Evolutionary conservation across 768 basidiomycete genomes (phyloP).

Genomic region (Hygrophorus pudorinus): DNA sequence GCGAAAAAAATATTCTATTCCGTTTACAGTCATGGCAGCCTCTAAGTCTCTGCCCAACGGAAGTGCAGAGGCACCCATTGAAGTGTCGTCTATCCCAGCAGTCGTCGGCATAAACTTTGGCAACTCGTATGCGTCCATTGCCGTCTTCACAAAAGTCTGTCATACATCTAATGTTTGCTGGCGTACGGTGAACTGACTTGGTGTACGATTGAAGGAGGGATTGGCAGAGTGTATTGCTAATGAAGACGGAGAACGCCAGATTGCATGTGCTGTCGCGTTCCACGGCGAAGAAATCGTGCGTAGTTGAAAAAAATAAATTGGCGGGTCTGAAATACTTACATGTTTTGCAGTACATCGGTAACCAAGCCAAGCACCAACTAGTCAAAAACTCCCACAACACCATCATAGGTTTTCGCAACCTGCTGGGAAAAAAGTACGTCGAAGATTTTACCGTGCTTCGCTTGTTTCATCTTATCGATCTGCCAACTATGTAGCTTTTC

Average conservation of each 20-base stretch:
- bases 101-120: conserved; percentile 96
- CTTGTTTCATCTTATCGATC: too few species aligned
- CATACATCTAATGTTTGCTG: neutral
- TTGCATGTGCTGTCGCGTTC: conserved; percentile 89
- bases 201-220: conserved; percentile 51
- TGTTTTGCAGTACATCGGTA: conserved; percentile 80
- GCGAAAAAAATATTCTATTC: too few species aligned
- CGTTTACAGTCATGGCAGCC: conserved; percentile 20
- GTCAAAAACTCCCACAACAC: conserved; percentile 94
- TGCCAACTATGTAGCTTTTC: too few species aligned
- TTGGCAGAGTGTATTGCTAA: conserved; percentile 93
- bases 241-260: conserved; percentile 97
- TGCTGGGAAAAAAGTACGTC: conserved; percentile 78
- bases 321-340: too few species aligned
- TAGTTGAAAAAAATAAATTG: conserved; percentile 8
- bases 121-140: conserved; percentile 90
- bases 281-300: conserved; percentile 84
- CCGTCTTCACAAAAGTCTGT: conserved; percentile 85
- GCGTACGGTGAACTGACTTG: conserved; percentile 2
- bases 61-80: conserved; percentile 30
- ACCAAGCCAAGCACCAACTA: conserved; percentile 87
- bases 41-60: conserved; percentile 40
- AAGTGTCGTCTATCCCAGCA: conserved; percentile 34
- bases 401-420: conserved; percentile 88
- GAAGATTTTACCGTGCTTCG: too few species aligned